Conservation (phyloP, 140 eudicot genomes). For the Erigeron philadelphicus region DNA sequence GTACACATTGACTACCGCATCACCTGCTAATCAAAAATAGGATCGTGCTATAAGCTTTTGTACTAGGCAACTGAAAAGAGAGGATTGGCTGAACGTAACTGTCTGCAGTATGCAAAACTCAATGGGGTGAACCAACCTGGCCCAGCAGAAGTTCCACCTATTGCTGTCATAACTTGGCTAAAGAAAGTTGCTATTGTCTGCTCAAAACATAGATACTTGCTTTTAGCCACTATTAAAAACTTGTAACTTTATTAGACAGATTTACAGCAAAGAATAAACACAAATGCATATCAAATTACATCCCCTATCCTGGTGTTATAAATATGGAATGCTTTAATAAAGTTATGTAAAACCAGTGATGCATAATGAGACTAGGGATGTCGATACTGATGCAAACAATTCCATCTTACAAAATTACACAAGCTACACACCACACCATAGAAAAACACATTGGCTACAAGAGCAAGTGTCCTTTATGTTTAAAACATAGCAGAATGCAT, state of each 20-base stretch:
- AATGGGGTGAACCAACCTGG: conserved; percentile 48
- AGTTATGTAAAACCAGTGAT: background rate
- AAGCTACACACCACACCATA: background rate
- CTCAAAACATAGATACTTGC: conserved; percentile 22
- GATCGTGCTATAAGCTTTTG: conserved; percentile 15
- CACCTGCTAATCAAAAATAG: conserved; percentile 47
- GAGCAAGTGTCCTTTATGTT: background rate
- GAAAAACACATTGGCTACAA: background rate
- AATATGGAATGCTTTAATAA: background rate
- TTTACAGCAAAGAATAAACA: background rate
- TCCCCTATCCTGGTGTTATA: background rate
- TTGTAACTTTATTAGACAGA: background rate
- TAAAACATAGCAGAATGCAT: background rate
- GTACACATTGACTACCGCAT: conserved; percentile 94
- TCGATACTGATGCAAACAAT: background rate
- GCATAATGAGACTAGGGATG: background rate
- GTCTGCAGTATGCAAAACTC: background rate
- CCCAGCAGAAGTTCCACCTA: conserved; percentile 96
- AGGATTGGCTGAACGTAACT: background rate
- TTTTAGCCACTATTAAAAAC: background rate
- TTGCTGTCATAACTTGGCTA: conserved; percentile 81
- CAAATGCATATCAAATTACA: background rate
- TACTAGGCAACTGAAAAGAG: background rate
- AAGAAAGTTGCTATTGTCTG: conserved; percentile 91
- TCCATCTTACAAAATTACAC: background rate